phyloP scores from a whole-genome alignment of 179 eudicot species.

The Silene coronaria region DNA sequence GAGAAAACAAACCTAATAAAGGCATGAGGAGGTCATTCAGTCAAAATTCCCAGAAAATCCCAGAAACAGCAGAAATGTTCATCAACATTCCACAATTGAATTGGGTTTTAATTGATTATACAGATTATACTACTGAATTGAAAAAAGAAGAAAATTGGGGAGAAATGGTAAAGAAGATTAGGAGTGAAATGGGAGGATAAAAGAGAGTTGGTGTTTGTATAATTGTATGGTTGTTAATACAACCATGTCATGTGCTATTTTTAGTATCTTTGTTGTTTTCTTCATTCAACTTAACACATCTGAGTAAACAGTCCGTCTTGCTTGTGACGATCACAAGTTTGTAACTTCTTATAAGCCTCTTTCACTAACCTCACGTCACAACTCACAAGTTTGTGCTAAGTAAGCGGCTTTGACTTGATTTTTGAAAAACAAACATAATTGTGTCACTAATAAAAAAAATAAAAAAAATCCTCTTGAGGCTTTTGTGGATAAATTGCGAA shows the following conservation, averaged over 20 bases:
- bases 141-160: background rate
- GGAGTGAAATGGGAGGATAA: constrained; percentile 2
- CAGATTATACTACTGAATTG: background rate
- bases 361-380: no score
- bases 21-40: constrained; percentile 87
- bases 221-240: constrained; percentile 3
- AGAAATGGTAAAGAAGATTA: background rate
- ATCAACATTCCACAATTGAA: constrained; percentile 8
- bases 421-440: no score
- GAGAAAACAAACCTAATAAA: constrained; percentile 49
- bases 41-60: constrained; percentile 23
- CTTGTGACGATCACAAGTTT: no score
- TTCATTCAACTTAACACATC: background rate
- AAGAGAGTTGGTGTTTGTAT: background rate
- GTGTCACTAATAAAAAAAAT: no score
- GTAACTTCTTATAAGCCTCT: no score
- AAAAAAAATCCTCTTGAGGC: no score
- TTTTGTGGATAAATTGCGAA: no score
- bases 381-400: no score
- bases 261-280: background rate
- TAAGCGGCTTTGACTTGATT: no score
- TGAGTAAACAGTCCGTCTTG: no score
- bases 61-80: background rate
- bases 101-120: background rate
- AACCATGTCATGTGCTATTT: constrained; percentile 7